Conservation (phyloP, 495 filamentous ascomycete genomes). For the Penicillium macrosclerotiorum region DNA sequence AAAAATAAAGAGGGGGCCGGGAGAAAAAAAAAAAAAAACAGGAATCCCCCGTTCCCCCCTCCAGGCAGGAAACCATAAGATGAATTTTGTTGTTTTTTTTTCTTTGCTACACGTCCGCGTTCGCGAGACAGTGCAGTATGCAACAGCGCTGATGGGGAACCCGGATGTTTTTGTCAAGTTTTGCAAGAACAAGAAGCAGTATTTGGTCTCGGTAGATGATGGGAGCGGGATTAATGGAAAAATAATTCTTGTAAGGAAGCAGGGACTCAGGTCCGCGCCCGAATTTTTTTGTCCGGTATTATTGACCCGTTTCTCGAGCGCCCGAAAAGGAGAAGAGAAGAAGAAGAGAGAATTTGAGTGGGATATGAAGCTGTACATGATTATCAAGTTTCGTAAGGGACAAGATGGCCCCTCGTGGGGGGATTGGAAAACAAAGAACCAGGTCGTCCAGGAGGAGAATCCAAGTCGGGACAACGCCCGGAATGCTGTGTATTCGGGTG, state of each 20-base stretch:
- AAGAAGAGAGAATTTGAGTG: conserved; percentile 11
- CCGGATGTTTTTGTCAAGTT: conserved; percentile 4
- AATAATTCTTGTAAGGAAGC: no score
- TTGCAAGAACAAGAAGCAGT: not conserved
- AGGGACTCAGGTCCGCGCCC: no score
- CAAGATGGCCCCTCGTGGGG: not conserved
- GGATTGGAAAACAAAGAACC: conserved; percentile 1
- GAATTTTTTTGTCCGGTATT: conserved; percentile 12
- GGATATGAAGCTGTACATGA: conserved; percentile 42
- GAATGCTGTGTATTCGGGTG: conserved; percentile 18
- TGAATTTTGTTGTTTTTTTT: conserved; percentile 13
- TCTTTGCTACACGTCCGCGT: conserved; percentile 13
- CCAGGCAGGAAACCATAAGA: conserved; percentile 12
- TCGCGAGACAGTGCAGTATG: not conserved
- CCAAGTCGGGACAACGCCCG: conserved; percentile 17
- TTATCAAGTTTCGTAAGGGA: conserved; percentile 37
- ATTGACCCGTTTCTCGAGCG: conserved; percentile 15
- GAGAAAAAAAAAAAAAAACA: conserved; percentile 14
- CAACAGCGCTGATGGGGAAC: conserved; percentile 6
- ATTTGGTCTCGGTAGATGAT: conserved; percentile 1
- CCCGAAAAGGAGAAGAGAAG: conserved; percentile 10
- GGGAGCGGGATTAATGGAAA: no score
- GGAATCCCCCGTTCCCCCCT: conserved; percentile 7
- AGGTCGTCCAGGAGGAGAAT: conserved; percentile 16
- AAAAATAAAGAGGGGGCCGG: conserved; percentile 13